Base-by-base conservation (phyloP, 2,329 filamentous ascomycete species). In the Claviceps cyperi region DNA sequence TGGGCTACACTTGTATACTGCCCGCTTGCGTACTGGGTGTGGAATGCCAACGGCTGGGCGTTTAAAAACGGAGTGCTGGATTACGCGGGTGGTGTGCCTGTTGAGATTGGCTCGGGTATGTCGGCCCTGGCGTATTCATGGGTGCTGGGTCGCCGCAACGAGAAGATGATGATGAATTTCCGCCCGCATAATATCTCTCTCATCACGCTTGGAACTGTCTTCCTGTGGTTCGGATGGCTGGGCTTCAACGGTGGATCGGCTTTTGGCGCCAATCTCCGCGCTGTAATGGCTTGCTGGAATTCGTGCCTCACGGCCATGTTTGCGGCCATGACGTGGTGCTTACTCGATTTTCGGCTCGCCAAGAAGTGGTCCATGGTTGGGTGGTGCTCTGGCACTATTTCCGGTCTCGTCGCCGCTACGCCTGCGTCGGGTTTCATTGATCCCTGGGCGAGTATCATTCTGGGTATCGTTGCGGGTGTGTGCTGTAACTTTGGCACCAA, bases 151-250 rank as follows among this genome's bases (percentile, higher is more conserved):
- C 86, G 89, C 62, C 88, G 92, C 58, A 92, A 96, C 72, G 91
- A 97, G 74, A 92, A 89, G 74, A 96, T 97, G 89, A 96, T 97
- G 87, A 80, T 96, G 70, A 97, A 97, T 78, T 97, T 97, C 79
- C 87, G 92, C 58, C 92, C 92, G 17, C 92, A 98, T 76, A 98
- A 98, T 73, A 92, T 97, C 57, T 95, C 90, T 5, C 79, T 97
- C 62, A 95, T 98, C 69, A 90, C 92, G 1, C 83, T 97, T 59
- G 92, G 92, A 55, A 97, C 92, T 3, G 79, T 95, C 56, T 79
- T 98, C 60, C 87, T 98, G 51, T 97, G 90, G 90, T 97, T 97
- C 62, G 92, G 92, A 62, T 98, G 92, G 92, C 76, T 98, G 56
- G 92, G 90, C 50, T 98, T 98, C 80, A 98, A 98, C 75, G 92